phyloP scores from a whole-genome alignment of 2,329 filamentous ascomycete genomes.

The Cercospora zeina region DNA sequence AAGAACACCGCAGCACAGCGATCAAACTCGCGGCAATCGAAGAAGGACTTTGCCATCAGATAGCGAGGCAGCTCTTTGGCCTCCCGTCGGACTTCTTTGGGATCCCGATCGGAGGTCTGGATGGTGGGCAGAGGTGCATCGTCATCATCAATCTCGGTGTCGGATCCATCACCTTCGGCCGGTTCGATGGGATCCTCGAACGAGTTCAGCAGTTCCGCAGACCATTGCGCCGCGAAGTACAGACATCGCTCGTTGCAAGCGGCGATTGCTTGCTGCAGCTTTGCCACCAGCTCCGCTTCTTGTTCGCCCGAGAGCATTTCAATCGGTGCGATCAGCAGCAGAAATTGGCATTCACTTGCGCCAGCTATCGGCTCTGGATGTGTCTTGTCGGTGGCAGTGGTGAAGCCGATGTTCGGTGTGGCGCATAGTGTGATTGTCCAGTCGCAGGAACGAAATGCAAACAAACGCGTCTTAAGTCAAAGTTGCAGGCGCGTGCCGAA shows the following conservation, averaged over 20 bases:
- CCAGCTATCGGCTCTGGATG: not conserved
- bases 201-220: constrained; percentile 87
- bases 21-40: constrained; percentile 93
- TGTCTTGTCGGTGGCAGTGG: not conserved
- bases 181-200: constrained; percentile 57
- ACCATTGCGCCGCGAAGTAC: constrained; percentile 98
- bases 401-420: not conserved
- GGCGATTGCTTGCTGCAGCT: constrained; percentile 80
- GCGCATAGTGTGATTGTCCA: not conserved
- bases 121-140: constrained; percentile 32
- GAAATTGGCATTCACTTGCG: not conserved
- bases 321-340: not conserved
- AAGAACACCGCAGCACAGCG: constrained; percentile 82
- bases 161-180: constrained; percentile 49
- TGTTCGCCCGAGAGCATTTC: constrained; percentile 45
- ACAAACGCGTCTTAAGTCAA: constrained; percentile 7
- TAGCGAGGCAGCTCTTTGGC: constrained; percentile 78
- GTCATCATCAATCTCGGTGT: constrained; percentile 49
- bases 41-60: constrained; percentile 87
- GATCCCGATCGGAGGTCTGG: constrained; percentile 62
- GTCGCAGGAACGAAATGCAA: constrained; percentile 2
- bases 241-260: constrained; percentile 93
- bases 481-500: constrained; percentile 8
- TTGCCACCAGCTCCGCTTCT: constrained; percentile 63
- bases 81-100: constrained; percentile 73